These are phyloP conservation scores for Solanum virginianum DNA, from an alignment of 257 asterid species.

Conservation along the genomic window DNA sequence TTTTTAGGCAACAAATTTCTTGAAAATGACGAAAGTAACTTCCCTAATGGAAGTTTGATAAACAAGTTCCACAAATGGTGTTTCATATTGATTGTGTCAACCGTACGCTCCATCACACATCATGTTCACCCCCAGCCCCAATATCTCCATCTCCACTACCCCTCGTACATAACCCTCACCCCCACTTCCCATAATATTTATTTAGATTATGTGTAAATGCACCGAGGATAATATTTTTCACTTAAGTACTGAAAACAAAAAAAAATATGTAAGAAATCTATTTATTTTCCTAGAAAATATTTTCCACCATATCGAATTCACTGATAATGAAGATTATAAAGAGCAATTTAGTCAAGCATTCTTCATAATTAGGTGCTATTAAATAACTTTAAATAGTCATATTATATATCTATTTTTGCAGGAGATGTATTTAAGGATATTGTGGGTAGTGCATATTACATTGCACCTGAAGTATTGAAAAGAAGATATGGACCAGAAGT, in stretches of 20 bases:
- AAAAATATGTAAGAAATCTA: neutral
- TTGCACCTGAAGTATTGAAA: constrained; percentile 88
- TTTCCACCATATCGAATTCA: too few relatives aligned
- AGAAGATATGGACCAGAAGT: constrained; percentile 84
- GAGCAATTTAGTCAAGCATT: neutral
- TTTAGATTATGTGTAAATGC: neutral
- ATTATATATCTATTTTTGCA: constrained; percentile 5
- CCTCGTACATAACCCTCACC: too few relatives aligned
- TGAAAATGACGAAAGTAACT: neutral
- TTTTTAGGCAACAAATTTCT: neutral
- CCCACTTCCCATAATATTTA: neutral
- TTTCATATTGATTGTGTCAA: neutral
- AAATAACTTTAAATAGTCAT: neutral
- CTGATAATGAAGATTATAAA: too few relatives aligned
- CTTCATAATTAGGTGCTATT: neutral
- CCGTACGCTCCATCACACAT: too few relatives aligned
- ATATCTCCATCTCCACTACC: neutral
- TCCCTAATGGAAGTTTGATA: too few relatives aligned
- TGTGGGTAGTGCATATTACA: constrained; percentile 89
- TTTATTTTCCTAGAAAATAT: neutral
- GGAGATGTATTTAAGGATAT: constrained; percentile 75
- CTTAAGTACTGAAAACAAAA: fast-evolving
- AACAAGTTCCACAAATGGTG: neutral
- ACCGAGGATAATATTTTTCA: fast-evolving
- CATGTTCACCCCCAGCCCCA: neutral